Conservation (phyloP, 2,329 filamentous ascomycete genomes). For the Ophiocordyceps camponoti-rufipedis region DNA sequence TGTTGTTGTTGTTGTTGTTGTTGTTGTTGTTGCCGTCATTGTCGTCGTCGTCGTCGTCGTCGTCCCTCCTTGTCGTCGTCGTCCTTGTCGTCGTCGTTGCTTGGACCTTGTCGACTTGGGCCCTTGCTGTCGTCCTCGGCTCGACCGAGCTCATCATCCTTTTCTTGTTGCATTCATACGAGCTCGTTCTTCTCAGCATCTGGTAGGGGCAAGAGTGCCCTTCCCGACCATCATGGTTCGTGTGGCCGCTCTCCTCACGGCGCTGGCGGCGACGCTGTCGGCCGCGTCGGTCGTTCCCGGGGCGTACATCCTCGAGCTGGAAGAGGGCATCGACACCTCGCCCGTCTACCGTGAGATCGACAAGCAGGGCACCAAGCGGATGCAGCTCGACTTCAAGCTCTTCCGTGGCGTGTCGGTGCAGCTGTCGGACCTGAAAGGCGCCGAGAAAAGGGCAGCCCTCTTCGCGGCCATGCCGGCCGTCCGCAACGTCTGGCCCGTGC, state of each 20-base stretch:
- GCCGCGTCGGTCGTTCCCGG: conserved; percentile 4
- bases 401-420: conserved; percentile 37
- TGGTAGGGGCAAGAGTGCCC: too few relatives aligned
- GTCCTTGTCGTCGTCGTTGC: too few relatives aligned
- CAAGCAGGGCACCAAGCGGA: conserved; percentile 22
- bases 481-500: conserved; percentile 30
- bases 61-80: too few relatives aligned
- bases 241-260: conserved; percentile 2
- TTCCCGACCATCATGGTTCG: too few relatives aligned
- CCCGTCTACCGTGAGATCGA: conserved; percentile 4
- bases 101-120: too few relatives aligned
- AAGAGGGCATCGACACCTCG: conserved; percentile 5
- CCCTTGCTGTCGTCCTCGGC: too few relatives aligned
- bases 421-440: conserved; percentile 26
- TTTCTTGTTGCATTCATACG: too few relatives aligned
- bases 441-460: conserved; percentile 21
- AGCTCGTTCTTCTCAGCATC: too few relatives aligned
- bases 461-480: conserved; percentile 24
- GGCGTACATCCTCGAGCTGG: conserved; percentile 8
- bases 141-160: too few relatives aligned
- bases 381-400: conserved; percentile 29
- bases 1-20: too few relatives aligned
- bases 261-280: conserved; percentile 4
- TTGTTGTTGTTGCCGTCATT: too few relatives aligned
- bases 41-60: too few relatives aligned